Evolutionary conservation across 2,329 filamentous ascomycete genomes (phyloP), one percentile per base, ranked within the genome.

Genomic region (Venturia effusa): DNA sequence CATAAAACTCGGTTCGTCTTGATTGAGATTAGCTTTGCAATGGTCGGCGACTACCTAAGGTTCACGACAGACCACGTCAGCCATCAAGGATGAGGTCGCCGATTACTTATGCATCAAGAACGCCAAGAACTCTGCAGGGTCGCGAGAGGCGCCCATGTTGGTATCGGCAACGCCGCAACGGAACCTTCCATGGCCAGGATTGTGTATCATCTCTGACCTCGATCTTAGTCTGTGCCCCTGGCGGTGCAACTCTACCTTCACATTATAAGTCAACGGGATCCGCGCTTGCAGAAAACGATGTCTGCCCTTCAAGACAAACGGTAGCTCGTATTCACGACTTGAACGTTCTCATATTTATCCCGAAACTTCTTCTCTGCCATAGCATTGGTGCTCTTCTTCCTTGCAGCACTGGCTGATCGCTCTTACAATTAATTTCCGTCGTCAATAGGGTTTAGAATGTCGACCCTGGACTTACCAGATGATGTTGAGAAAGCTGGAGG

Each of bases 401-500:
- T 34, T 19, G 6, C 51, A 34, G 1, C 19, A 34, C 51, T 1
- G 3, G 8, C 15, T 34, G 19, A 4, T 34, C 19, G 15, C 13
- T n/a, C 4, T 11, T 17, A n/a, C 51, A 3, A 32, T 57, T 3
- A 13, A n/a, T 45, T 57, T 17, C 5, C 27, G 10, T 3, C 19
- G 13, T 27, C 19, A 11, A 19, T 30, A 22, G 27, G 8, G 27
- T 57, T 24, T 17, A 17, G n/a, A 19, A 8, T 34, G 15, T 57
- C 24, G 15, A 11, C 1, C 17, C 27, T 19, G 8, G 5, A 32
- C 15, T 4, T n/a, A 17, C 32, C 15, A 17, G 2, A 27, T 22
- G 78, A 80, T 67, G 73, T 79, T n/a, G 78, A 80, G 68, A 80
- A 80, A 69, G 76, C 75, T 66, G 71, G 72, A 55, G 71, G 70